Evolutionary conservation across 106 monocot species (phyloP).

Genomic region (Ottelia alismoides): DNA sequence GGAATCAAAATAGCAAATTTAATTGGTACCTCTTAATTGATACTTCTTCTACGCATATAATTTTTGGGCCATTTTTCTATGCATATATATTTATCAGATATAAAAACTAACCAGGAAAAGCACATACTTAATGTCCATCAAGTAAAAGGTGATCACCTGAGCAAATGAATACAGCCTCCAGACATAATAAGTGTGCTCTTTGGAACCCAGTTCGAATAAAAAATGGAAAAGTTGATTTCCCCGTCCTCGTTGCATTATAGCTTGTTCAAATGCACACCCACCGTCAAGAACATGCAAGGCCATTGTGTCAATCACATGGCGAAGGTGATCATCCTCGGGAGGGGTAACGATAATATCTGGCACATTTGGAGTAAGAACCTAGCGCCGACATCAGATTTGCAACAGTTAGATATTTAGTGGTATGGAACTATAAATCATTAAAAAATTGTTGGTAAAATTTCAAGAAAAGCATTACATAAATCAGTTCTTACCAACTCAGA

Average conservation of each 20-base stretch:
- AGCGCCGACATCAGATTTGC: too few relatives aligned
- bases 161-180: slow-evolving; percentile 99
- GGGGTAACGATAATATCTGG: slow-evolving; percentile 89
- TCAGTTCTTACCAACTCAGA: slow-evolving; percentile 99
- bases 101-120: too few relatives aligned
- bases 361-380: slow-evolving; percentile 99
- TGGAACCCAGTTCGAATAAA: slow-evolving; percentile 92
- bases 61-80: too few relatives aligned
- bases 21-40: too few relatives aligned
- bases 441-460: too few relatives aligned
- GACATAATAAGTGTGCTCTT: slow-evolving; percentile 97
- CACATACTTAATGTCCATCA: too few relatives aligned
- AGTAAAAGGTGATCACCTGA: too few relatives aligned
- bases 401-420: too few relatives aligned
- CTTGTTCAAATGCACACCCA: slow-evolving; percentile 99
- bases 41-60: too few relatives aligned
- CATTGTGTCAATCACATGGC: slow-evolving; percentile 95
- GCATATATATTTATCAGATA: too few relatives aligned
- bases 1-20: neutral
- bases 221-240: slow-evolving; percentile 84
- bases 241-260: slow-evolving; percentile 97
- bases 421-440: too few relatives aligned
- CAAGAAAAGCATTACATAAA: too few relatives aligned
- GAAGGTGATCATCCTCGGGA: slow-evolving; percentile 68
- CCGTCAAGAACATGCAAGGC: slow-evolving; percentile 95